Base-by-base conservation (phyloP, 345 rosid genomes). In the Hypericum androsaemum region DNA sequence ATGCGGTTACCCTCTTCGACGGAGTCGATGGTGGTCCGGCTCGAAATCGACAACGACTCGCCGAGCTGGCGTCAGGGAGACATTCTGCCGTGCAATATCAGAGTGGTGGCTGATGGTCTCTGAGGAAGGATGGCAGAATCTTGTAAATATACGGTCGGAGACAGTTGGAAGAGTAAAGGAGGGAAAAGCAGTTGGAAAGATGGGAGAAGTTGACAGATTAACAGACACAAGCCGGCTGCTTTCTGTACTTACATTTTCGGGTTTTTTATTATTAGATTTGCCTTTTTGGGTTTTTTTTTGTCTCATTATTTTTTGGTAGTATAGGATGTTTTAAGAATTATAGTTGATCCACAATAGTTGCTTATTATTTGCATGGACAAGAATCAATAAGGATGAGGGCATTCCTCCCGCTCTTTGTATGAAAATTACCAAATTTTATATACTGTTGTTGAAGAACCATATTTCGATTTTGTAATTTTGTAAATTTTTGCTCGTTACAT, bases 11-110 rank as follows among this genome's bases (percentile, higher is more conserved):
- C 77, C 0, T 13, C 70, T 10, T 49, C 42, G 0, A 47, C 60
- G 0, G 53, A 81, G 13, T 60, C 77, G 0, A 41, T 65, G 60
- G 57, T 80, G 6, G 66, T 77, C 16, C 68, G 68, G 73, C 80
- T 92, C 0, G 88, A 81, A 64, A 68, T 65, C 0, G 86, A 75
- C 51, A 59, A 54, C 3, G 72, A 77, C 43, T 17, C 73, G 4
- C 72, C 51, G 15, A 54, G 61, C 60, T 58, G 69, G 50, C 54
- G 62, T 64, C 61, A 52, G 0, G 86, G 77, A 39, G 84, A 85
- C 7, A 68, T 75, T 71, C 85, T 88, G 43, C 95, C 96, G 7
- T 53, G 73, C 47, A 66, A 67, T 48, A 66, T 81, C 56, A 75
- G 69, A 65, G 74, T 82, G 67, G 70, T 56, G 63, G 77, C 69